phyloP scores from a whole-genome alignment of 108 stramenopile genomes.

The Nitzschia sp. region DNA sequence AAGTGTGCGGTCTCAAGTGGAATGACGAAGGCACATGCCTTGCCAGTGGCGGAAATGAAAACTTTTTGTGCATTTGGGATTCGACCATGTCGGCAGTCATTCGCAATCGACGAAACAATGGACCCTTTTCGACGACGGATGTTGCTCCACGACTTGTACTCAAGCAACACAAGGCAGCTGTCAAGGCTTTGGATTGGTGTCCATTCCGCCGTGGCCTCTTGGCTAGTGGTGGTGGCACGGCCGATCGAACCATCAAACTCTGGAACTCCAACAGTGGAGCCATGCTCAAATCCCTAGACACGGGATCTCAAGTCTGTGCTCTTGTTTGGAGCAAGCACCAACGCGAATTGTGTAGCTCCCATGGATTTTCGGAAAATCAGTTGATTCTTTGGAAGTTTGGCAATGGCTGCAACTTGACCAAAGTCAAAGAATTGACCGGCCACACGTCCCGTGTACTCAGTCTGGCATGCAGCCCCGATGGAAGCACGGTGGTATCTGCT shows the following conservation, averaged over 20 bases:
- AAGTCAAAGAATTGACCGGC: constrained; percentile 93
- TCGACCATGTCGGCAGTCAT: constrained; percentile 63
- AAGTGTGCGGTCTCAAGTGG: constrained; percentile 72
- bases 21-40: constrained; percentile 90
- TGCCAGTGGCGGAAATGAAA: constrained; percentile 99
- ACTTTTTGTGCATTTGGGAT: constrained; percentile 98
- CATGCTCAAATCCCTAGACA: constrained; percentile 95
- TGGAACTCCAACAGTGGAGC: constrained; percentile 96
- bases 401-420: constrained; percentile 85
- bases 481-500: constrained; percentile 93
- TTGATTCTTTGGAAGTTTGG: constrained; percentile 97
- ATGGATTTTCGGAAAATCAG: constrained; percentile 97
- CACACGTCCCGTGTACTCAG: constrained; percentile 95
- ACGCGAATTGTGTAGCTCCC: constrained; percentile 93
- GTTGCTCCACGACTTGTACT: constrained; percentile 80
- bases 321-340: constrained; percentile 94
- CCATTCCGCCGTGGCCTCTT: constrained; percentile 96
- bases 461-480: constrained; percentile 95
- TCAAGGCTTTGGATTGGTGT: constrained; percentile 99
- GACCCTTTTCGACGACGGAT: constrained; percentile 49
- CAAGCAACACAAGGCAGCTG: constrained; percentile 96
- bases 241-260: constrained; percentile 99
- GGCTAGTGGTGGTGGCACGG: constrained; percentile 98
- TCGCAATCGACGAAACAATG: constrained; percentile 27
- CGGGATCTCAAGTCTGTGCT: constrained; percentile 97